Evolutionary conservation across 768 basidiomycete genomes (phyloP).

Genomic region (Heimioporus sp.): DNA sequence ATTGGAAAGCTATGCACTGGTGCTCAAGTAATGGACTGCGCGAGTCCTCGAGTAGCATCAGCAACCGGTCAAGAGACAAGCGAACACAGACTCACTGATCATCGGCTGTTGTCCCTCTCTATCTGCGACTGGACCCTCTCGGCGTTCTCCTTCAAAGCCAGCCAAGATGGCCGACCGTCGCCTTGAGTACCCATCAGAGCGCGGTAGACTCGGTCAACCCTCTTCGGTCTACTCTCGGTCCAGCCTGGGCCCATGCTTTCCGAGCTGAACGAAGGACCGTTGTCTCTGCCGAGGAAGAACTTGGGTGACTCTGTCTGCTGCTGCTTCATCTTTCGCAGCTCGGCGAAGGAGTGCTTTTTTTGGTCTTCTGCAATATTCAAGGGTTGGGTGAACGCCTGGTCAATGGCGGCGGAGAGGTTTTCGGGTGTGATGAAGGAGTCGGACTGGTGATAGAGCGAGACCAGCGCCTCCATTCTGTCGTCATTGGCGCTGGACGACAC

Average conservation of each 20-base stretch:
- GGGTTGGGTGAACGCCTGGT: conserved; percentile 52
- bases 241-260: conserved; percentile 31
- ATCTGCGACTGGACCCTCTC: conserved; percentile 18
- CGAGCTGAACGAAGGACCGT: conserved; percentile 2
- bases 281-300: conserved; percentile 30
- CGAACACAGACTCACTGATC: conserved; percentile 5
- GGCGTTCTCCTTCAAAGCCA: conserved; percentile 30
- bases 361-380: conserved; percentile 16
- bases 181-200: conserved; percentile 28
- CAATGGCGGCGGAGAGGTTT: conserved; percentile 62
- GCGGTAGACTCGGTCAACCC: conserved; percentile 23
- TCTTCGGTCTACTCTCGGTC: conserved; percentile 25
- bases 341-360: conserved; percentile 11
- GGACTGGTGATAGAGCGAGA: conserved; percentile 76
- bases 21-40: too few relatives aligned
- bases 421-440: conserved; percentile 69
- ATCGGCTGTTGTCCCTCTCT: conserved; percentile 7
- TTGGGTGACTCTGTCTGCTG: conserved; percentile 13
- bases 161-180: conserved; percentile 33
- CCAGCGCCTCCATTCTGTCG: conserved; percentile 62
- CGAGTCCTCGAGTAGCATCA: neutral
- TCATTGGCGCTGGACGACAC: conserved; percentile 24
- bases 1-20: neutral
- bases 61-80: neutral
- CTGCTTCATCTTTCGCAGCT: conserved; percentile 18